Percentiles rank a stretch among this genome's conserved stretches.
Evolutionary conservation across 208 protist species (phyloP).

Genomic region (Acanthamoeba sp.): DNA sequence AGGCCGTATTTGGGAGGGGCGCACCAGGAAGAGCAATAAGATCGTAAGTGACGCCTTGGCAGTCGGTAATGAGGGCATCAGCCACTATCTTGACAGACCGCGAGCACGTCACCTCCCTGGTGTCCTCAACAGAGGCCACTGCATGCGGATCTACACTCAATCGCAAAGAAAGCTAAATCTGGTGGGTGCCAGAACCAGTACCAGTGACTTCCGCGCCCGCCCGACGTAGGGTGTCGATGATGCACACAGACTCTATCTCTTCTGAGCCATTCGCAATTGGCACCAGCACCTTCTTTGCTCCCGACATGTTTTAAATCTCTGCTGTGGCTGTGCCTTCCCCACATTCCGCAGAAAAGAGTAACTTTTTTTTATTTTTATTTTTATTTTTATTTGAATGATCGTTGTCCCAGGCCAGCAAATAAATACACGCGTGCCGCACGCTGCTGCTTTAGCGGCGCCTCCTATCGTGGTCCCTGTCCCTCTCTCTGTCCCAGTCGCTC

Average conservation of each 20-base stretch:
- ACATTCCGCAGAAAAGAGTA: too few relatives aligned
- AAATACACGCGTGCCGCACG: too few relatives aligned
- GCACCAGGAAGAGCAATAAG: constrained; percentile 78
- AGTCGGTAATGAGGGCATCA: constrained; percentile 41
- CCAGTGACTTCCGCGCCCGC: constrained; percentile 78
- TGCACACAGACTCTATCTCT: constrained; percentile 82
- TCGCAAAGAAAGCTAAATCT: neutral
- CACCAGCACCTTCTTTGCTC: constrained; percentile 63
- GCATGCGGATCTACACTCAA: neutral
- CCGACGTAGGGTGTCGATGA: constrained; percentile 81
- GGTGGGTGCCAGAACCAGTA: too few relatives aligned
- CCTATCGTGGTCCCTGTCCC: constrained; percentile 14
- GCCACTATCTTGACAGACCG: constrained; percentile 19
- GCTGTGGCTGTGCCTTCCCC: too few relatives aligned
- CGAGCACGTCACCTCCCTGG: constrained; percentile 26
- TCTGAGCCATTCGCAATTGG: constrained; percentile 82
- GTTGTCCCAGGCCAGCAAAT: too few relatives aligned
- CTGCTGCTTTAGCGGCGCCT: constrained; percentile 15
- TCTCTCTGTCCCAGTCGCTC: neutral
- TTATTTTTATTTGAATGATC: too few relatives aligned
- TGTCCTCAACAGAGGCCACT: constrained; percentile 72
- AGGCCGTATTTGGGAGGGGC: neutral
- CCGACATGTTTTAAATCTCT: neutral
- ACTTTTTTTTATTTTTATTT: too few relatives aligned
- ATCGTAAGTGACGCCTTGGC: constrained; percentile 59